Base-by-base conservation (phyloP, 176 grass and related monocot genomes). In the Rhipidocladum racemiflorum region DNA sequence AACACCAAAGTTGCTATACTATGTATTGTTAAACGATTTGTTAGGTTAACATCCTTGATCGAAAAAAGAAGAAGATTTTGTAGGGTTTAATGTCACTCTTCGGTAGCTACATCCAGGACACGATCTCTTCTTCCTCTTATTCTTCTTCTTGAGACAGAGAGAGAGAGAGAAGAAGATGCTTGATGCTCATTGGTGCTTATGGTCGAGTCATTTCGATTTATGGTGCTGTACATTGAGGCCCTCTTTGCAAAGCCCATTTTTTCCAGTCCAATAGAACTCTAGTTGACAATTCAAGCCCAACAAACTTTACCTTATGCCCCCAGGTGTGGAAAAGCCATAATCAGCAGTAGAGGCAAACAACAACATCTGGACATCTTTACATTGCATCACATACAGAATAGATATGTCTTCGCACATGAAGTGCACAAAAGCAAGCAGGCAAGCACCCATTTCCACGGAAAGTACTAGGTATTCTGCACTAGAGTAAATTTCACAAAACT, bases 401-500 rank as follows among this genome's bases (percentile, higher is more conserved):
- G 13, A 76, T 61, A 55, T 12, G 20, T 15, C 24, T 0, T 4
- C 81, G 27, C 71, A 35, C 42, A 32, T 44, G 12, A 44, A 76
- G 20, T 50, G 29, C 67, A 71, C 17, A 72, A 34, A 18, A 54
- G 16, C 30, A 76, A 17, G 27, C 54, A 82, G 55, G 9, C 55
- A 12, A 12, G 17, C 17, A 53, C 32, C 45, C 11, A n/a, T 70
- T 64, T 71, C 25, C 53, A 53, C 18, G 55, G 30, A 38, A 17
- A 75, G 63, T 42, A 50, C 72, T 70, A 59, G 15, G 39, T 71
- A 84, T 65, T 14, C 55, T 77, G n/a, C n/a, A n/a, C n/a, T n/a
- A n/a, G n/a, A n/a, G n/a, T n/a, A n/a, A n/a, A n/a, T n/a, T n/a
- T n/a, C n/a, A n/a, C n/a, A n/a, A n/a, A n/a, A n/a, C n/a, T n/a